A percentile compares a stretch with the other conserved stretches of the same genome.
Evolutionary conservation across 306 rosid genomes (phyloP).

Genomic region (Pterocarpus macrocarpus): DNA sequence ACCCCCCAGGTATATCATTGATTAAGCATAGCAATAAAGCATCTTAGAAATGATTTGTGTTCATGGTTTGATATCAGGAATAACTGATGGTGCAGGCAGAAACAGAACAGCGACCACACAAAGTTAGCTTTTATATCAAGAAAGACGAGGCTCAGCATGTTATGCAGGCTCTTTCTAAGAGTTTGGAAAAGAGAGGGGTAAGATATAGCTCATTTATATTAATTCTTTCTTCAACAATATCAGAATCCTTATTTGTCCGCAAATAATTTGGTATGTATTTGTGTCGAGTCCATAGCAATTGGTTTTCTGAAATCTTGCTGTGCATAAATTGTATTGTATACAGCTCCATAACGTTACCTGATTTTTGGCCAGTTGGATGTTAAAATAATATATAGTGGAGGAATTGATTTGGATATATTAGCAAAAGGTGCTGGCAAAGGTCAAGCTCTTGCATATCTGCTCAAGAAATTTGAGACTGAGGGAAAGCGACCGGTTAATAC

Average conservation of each 20-base stretch:
- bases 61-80: constrained; percentile 6
- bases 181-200: constrained; percentile 75
- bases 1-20: constrained; percentile 72
- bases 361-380: constrained; percentile 84
- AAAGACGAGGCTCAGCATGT: constrained; percentile 82
- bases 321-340: constrained; percentile 17
- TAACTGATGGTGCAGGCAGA: constrained; percentile 73
- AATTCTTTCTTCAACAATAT: constrained; percentile 11
- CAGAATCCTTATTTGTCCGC: background rate
- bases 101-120: constrained; percentile 92
- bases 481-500: constrained; percentile 79
- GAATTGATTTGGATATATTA: constrained; percentile 91
- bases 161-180: constrained; percentile 73
- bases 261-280: constrained; percentile 13
- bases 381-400: constrained; percentile 96
- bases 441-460: constrained; percentile 97
- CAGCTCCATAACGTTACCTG: constrained; percentile 38
- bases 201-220: constrained; percentile 41
- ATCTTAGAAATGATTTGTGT: constrained; percentile 31
- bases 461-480: constrained; percentile 71
- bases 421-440: constrained; percentile 99
- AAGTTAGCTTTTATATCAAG: constrained; percentile 86
- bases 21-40: background rate
- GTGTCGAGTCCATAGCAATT: background rate
- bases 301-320: background rate